A percentile compares a stretch with the other conserved stretches of the same genome.
These are phyloP conservation scores for Rhodotorula sp. DNA, from an alignment of 1,284 basidiomycete species.

Conservation along the genomic window DNA sequence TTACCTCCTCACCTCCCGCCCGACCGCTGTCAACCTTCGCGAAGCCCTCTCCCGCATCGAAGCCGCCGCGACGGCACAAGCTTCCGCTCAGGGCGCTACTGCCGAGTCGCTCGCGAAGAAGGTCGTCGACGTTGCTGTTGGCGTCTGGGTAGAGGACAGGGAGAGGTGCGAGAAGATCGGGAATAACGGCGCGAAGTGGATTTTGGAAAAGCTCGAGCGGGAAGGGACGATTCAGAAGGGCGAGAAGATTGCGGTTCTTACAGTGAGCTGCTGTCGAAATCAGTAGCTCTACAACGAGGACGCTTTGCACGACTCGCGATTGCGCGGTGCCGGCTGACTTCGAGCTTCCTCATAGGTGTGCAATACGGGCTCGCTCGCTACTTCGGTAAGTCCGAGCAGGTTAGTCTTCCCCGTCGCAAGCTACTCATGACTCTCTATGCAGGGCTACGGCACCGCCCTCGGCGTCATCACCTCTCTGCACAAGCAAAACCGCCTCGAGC, in stretches of 20 bases:
- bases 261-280: conserved; percentile 49
- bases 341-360: conserved; percentile 59
- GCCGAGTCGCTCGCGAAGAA: conserved; percentile 56
- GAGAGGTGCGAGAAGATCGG: conserved; percentile 79
- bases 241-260: conserved; percentile 70
- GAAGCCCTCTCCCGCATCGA: conserved; percentile 72
- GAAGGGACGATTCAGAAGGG: conserved; percentile 49
- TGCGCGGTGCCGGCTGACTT: background rate
- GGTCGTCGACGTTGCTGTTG: conserved; percentile 58
- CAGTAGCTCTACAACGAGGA: background rate
- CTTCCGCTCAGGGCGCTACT: conserved; percentile 48
- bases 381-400: conserved; percentile 63
- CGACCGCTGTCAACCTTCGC: conserved; percentile 88
- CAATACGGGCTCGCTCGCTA: conserved; percentile 89
- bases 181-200: conserved; percentile 77
- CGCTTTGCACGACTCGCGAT: too few relatives aligned
- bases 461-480: conserved; percentile 87
- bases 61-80: conserved; percentile 22
- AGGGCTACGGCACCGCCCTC: conserved; percentile 91
- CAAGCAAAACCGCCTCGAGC: conserved; percentile 67
- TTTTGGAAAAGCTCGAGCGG: conserved; percentile 60
- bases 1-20: conserved; percentile 78
- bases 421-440: conserved; percentile 16
- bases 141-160: conserved; percentile 77
- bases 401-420: background rate